These are phyloP conservation scores for Stephania japonica DNA, from an alignment of 164 flowering plant genomes.

Conservation along the genomic window DNA sequence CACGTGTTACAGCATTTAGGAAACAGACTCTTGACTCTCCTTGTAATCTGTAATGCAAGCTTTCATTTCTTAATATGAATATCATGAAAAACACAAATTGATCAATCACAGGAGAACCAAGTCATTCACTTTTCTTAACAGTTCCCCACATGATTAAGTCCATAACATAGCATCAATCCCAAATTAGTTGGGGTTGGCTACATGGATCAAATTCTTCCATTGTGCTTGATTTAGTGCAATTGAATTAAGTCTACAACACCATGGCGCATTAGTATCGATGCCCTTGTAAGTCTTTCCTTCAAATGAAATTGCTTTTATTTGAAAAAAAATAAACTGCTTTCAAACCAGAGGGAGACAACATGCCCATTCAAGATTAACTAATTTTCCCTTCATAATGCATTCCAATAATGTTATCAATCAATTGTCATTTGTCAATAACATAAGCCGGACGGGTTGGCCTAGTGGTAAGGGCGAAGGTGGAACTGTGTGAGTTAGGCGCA, in stretches of 20 bases:
- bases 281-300: neutral
- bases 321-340: too few species aligned
- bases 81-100: neutral
- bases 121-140: neutral
- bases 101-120: neutral
- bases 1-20: neutral
- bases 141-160: neutral
- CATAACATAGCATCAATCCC: too few species aligned
- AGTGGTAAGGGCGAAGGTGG: too few species aligned
- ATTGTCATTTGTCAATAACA: too few species aligned
- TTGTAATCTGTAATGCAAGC: neutral
- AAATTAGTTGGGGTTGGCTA: too few species aligned
- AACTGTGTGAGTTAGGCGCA: too few species aligned
- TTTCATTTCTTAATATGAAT: neutral
- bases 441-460: too few species aligned
- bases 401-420: neutral
- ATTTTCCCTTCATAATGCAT: neutral
- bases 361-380: neutral
- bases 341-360: neutral
- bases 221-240: too few species aligned
- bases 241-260: too few species aligned
- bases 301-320: neutral
- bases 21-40: neutral
- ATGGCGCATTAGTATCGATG: too few species aligned
- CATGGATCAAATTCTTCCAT: too few species aligned